These are phyloP conservation scores for Ormosia emarginata DNA, from an alignment of 306 rosid genomes.

Conservation along the genomic window DNA sequence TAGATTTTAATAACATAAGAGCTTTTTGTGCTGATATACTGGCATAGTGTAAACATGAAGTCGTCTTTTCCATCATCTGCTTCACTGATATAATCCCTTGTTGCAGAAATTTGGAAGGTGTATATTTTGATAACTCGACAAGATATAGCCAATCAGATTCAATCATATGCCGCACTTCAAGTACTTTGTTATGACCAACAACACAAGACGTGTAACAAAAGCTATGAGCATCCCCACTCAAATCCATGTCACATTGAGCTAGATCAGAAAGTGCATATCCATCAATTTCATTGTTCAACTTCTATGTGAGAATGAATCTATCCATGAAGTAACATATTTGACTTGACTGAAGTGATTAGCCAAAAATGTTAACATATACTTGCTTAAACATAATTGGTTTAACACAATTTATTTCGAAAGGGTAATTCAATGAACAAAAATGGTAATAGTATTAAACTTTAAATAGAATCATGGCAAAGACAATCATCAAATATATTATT, in stretches of 20 bases:
- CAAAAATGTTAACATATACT: conserved; percentile 22
- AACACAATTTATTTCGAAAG: too few species aligned
- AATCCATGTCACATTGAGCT: conserved; percentile 20
- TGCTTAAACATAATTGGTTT: too few species aligned
- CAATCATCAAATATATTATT: too few species aligned
- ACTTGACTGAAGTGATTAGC: conserved; percentile 50
- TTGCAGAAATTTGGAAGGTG: conserved; percentile 26
- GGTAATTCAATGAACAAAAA: too few species aligned
- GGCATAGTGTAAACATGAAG: conserved; percentile 46
- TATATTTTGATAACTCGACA: too few species aligned
- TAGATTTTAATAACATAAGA: conserved; percentile 46
- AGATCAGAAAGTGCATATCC: conserved; percentile 23
- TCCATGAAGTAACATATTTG: conserved; percentile 69
- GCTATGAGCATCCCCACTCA: conserved; percentile 14
- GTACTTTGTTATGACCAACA: conserved; percentile 24
- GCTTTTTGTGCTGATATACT: conserved; percentile 65
- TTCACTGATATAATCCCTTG: background rate
- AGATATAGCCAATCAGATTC: too few species aligned
- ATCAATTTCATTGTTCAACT: conserved; percentile 32
- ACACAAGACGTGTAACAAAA: conserved; percentile 39
- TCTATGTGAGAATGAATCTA: conserved; percentile 72
- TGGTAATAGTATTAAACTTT: too few species aligned
- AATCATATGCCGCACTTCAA: conserved; percentile 61
- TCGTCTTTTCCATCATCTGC: conserved; percentile 31
- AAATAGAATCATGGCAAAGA: too few species aligned